These are phyloP conservation scores for Podospora pseudopauciseta DNA, from an alignment of 495 filamentous ascomycete genomes.

Conservation along the genomic window DNA sequence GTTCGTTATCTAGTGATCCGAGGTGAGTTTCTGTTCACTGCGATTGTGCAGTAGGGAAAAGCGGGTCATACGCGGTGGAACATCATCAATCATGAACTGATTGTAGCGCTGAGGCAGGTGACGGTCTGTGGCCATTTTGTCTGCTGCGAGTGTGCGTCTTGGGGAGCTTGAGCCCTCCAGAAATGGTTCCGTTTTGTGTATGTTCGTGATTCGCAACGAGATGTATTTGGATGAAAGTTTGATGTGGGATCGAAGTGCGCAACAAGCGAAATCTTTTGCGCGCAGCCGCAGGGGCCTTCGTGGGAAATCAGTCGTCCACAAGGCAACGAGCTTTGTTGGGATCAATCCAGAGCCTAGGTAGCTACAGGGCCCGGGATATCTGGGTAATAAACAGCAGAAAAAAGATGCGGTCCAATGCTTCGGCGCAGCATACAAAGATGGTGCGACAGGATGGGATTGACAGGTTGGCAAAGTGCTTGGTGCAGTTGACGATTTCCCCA, in stretches of 20 bases:
- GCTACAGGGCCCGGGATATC: neutral
- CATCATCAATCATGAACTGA: conserved; percentile 70
- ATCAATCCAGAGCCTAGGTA: neutral
- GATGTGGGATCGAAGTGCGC: conserved; percentile 11
- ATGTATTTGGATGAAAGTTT: neutral
- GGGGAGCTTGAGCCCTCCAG: neutral
- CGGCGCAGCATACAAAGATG: conserved; percentile 8
- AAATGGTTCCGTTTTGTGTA: too few species aligned
- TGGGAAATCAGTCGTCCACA: conserved; percentile 2
- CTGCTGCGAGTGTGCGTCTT: neutral
- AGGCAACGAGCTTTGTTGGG: conserved; percentile 4
- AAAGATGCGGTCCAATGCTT: conserved; percentile 2
- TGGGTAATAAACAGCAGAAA: neutral
- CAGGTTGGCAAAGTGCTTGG: conserved; percentile 14
- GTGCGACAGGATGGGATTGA: neutral
- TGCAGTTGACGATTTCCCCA: conserved; percentile 22
- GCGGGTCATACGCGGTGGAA: conserved; percentile 55
- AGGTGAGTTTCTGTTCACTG: conserved; percentile 33
- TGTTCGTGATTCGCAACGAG: neutral
- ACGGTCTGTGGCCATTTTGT: conserved; percentile 54
- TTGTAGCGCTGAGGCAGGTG: conserved; percentile 68
- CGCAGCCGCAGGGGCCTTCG: conserved; percentile 22
- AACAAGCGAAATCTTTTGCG: conserved; percentile 34
- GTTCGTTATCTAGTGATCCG: conserved; percentile 63
- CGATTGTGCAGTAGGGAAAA: conserved; percentile 5